These are phyloP conservation scores for Vickermania ingenoplastis DNA, from an alignment of 208 protist species.

Conservation along the genomic window DNA sequence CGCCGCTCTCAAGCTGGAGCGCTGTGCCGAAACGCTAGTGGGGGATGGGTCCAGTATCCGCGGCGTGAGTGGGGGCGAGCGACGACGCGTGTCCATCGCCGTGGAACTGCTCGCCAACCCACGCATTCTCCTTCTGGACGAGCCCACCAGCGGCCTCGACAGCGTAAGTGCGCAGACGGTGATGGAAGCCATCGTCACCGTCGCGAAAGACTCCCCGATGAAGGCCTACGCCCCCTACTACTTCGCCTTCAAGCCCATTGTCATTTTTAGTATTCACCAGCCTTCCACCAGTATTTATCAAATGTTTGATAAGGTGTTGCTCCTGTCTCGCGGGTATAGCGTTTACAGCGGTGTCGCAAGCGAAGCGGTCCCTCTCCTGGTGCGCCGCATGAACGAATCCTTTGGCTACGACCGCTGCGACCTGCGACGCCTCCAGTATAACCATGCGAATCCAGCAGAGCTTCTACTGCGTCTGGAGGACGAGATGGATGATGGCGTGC, in stretches of 20 bases:
- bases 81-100: constrained; percentile 85
- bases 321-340: constrained; percentile 72
- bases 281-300: constrained; percentile 83
- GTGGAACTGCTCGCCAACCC: constrained; percentile 88
- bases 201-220: constrained; percentile 79
- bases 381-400: constrained; percentile 34
- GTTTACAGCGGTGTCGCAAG: constrained; percentile 79
- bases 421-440: constrained; percentile 16
- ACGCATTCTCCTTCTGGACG: constrained; percentile 87
- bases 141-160: constrained; percentile 87
- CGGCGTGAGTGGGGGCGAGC: constrained; percentile 88
- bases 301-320: constrained; percentile 81
- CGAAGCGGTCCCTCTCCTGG: constrained; percentile 39
- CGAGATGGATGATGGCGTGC: constrained; percentile 56
- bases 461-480: constrained; percentile 85
- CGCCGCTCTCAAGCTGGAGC: constrained; percentile 48
- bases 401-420: constrained; percentile 32
- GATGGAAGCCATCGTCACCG: constrained; percentile 68
- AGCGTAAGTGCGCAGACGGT: constrained; percentile 70
- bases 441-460: constrained; percentile 74
- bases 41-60: constrained; percentile 53
- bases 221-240: constrained; percentile 69
- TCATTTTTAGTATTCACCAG: constrained; percentile 91
- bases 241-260: constrained; percentile 80
- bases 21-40: constrained; percentile 71